Evolutionary conservation across 164 flowering plant species (phyloP).

Genomic region (grape (Vitis vinifera)): ASM3070453v1 NC_081813.1:5252001-5252500

Average conservation of each 20-base stretch:
- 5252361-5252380: background rate
- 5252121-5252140: background rate
- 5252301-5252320: constrained; percentile 4
- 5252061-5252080: constrained; percentile 26
- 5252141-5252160: constrained; percentile 22
- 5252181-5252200: constrained; percentile 17
- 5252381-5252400: too few species aligned
- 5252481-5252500: too few species aligned
- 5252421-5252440: too few species aligned
- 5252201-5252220: constrained; percentile 27
- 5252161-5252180: constrained; percentile 16
- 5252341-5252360: background rate
- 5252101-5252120: background rate
- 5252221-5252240: constrained; percentile 22
- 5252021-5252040: constrained; percentile 19
- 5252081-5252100: background rate
- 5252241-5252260: constrained; percentile 26
- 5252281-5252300: constrained; percentile 8
- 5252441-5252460: too few species aligned
- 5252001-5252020: constrained; percentile 14
- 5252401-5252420: too few species aligned
- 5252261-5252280: constrained; percentile 17
- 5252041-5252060: constrained; percentile 22
- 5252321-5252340: background rate
- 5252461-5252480: too few species aligned